A percentile compares a stretch with the other conserved stretches of the same genome.
Evolutionary conservation across 495 filamentous ascomycete genomes (phyloP).

Genomic region (Evansstolkia leycettana): DNA sequence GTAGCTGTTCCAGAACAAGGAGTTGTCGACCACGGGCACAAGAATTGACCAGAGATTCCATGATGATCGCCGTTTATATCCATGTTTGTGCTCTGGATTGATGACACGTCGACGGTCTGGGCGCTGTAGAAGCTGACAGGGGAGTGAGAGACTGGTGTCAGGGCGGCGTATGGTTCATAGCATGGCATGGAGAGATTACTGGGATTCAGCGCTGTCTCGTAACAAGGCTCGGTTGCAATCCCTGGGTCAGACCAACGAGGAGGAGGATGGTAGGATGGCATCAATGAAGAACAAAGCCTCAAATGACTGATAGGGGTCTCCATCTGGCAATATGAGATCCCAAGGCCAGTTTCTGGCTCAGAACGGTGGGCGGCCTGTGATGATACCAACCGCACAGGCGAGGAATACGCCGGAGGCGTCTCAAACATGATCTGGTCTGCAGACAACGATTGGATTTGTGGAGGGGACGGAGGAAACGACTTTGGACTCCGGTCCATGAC

Average conservation of each 20-base stretch:
- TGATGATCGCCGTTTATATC: slow-evolving; percentile 7
- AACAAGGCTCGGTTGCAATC: slow-evolving; percentile 6
- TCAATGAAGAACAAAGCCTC: slow-evolving; percentile 4
- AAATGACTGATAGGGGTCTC: slow-evolving; percentile 7
- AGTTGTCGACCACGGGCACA: slow-evolving; percentile 13
- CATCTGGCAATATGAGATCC: slow-evolving; percentile 19
- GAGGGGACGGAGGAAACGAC: slow-evolving; percentile 5
- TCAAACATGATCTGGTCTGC: slow-evolving; percentile 6
- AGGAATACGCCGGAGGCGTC: slow-evolving; percentile 9
- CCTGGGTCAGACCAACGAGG: slow-evolving; percentile 11
- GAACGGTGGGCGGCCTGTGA: slow-evolving; percentile 6
- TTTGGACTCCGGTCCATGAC: slow-evolving; percentile 8
- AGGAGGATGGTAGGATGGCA: slow-evolving; percentile 5
- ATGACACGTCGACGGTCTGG: slow-evolving; percentile 13
- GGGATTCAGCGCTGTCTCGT: slow-evolving; percentile 9
- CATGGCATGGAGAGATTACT: slow-evolving; percentile 8
- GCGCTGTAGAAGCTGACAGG: slow-evolving; percentile 15
- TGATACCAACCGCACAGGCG: slow-evolving; percentile 8
- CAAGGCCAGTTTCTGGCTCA: slow-evolving; percentile 14
- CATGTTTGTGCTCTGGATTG: slow-evolving; percentile 12
- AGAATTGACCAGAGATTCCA: slow-evolving; percentile 3
- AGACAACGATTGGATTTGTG: slow-evolving; percentile 1
- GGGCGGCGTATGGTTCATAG: slow-evolving; percentile 11
- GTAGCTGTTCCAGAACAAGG: slow-evolving; percentile 10
- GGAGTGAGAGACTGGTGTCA: slow-evolving; percentile 9